Evolutionary conservation across 495 filamentous ascomycete species (phyloP).

Genomic region (Trichoderma asperelloides): DNA sequence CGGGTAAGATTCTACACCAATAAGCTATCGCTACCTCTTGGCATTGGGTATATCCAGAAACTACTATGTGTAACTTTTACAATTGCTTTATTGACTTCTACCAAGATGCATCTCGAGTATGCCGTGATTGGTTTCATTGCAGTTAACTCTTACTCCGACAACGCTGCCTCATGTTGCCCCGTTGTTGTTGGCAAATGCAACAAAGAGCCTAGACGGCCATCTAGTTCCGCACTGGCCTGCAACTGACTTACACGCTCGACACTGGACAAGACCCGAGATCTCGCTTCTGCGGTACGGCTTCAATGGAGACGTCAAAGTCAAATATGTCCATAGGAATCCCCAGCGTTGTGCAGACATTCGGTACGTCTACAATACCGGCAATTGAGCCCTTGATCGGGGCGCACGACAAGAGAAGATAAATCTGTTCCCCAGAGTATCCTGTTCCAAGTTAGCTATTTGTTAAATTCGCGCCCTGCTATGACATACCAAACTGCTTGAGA

Average conservation of each 20-base stretch:
- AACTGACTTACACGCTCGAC: not conserved
- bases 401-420: conserved; percentile 81
- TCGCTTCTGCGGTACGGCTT: conserved; percentile 24
- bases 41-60: too few species aligned
- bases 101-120: too few species aligned
- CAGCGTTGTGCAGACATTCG: conserved; percentile 78
- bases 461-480: not conserved
- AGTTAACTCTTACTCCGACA: too few species aligned
- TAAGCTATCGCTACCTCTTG: not conserved
- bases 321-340: conserved; percentile 94
- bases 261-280: conserved; percentile 5
- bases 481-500: conserved; percentile 33
- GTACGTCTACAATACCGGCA: conserved; percentile 86
- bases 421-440: conserved; percentile 69
- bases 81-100: too few species aligned
- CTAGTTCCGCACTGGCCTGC: not conserved
- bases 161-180: too few species aligned
- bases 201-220: not conserved
- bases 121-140: too few species aligned
- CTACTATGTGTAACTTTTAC: too few species aligned
- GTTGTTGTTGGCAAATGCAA: not conserved
- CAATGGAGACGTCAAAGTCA: conserved; percentile 82
- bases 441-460: conserved; percentile 35
- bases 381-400: conserved; percentile 89
- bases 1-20: not conserved